A percentile compares a stretch with the other conserved stretches of the same genome.
Evolutionary conservation across 805 yeast species (phyloP).

Genomic region (Kluyveromyces wickerhamii): DNA sequence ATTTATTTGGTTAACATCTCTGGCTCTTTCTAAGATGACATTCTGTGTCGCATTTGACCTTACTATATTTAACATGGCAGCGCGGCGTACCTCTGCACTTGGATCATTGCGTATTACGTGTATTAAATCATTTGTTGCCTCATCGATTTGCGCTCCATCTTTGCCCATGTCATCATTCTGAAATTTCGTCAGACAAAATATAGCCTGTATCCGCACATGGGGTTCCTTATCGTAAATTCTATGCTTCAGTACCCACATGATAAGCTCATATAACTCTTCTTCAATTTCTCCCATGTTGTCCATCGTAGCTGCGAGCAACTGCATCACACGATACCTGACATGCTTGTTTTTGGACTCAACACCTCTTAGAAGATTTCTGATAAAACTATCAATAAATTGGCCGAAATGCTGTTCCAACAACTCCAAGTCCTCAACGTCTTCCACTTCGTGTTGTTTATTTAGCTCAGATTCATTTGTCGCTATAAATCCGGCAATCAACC

Average conservation of each 20-base stretch:
- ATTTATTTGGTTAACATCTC: constrained; percentile 66
- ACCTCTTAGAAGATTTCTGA: constrained; percentile 68
- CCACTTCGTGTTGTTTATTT: constrained; percentile 23
- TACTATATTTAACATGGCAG: constrained; percentile 65
- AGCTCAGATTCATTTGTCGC: constrained; percentile 35
- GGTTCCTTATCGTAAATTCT: constrained; percentile 73
- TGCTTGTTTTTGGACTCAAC: constrained; percentile 65
- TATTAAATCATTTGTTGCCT: constrained; percentile 40
- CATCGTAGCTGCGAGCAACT: constrained; percentile 62
- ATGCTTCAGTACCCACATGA: constrained; percentile 52
- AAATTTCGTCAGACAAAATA: constrained; percentile 67
- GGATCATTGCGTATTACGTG: constrained; percentile 66
- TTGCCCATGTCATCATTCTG: constrained; percentile 41
- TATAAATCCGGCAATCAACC: constrained; percentile 54
- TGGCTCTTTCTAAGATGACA: constrained; percentile 65
- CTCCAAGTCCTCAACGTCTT: constrained; percentile 34
- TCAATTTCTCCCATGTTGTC: constrained; percentile 69
- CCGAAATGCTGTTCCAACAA: constrained; percentile 30
- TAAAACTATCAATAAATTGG: constrained; percentile 47
- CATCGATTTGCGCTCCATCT: constrained; percentile 32
- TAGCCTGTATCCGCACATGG: constrained; percentile 74
- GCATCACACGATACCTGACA: constrained; percentile 76
- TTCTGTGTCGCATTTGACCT: constrained; percentile 47
- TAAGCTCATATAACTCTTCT: constrained; percentile 55
- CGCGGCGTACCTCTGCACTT: constrained; percentile 82